A percentile compares a stretch with the other conserved stretches of the same genome.
Conservation (phyloP, 805 yeast species). For the Jamesozyma gamospora region DNA sequence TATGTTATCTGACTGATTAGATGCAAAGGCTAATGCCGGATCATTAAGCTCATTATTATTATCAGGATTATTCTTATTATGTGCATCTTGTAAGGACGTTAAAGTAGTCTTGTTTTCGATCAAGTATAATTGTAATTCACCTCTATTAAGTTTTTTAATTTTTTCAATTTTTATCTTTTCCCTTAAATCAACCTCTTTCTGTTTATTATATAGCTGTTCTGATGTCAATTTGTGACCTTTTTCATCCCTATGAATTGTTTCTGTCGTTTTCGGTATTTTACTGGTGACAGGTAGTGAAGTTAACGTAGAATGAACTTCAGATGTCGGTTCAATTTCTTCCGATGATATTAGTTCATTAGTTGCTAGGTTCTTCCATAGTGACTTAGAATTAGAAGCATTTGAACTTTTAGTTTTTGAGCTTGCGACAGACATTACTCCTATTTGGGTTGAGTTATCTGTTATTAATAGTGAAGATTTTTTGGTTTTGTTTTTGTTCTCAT, state of each 20-base stretch:
- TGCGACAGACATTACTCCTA: slow-evolving; percentile 1
- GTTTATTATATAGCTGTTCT: slow-evolving; percentile 14
- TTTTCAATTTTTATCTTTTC: slow-evolving; percentile 24
- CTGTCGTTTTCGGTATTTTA: not conserved
- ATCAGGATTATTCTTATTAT: not conserved
- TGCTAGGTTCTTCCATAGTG: slow-evolving; percentile 23
- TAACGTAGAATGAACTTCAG: too few relatives aligned
- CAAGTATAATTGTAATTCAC: slow-evolving; percentile 29
- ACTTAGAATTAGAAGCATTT: not conserved
- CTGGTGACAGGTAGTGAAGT: not conserved
- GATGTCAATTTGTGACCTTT: slow-evolving; percentile 42
- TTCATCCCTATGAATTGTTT: slow-evolving; percentile 51
- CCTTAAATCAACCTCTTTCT: slow-evolving; percentile 19
- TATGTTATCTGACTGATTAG: slow-evolving; percentile 14
- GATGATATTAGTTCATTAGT: slow-evolving; percentile 17
- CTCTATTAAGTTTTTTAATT: slow-evolving; percentile 31
- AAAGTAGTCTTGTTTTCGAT: not conserved
- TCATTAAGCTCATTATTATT: slow-evolving; percentile 38
- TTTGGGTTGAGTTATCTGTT: slow-evolving; percentile 12
- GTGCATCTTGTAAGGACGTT: slow-evolving; percentile 1
- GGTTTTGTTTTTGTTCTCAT: slow-evolving; percentile 7
- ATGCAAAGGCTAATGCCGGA: slow-evolving; percentile 44
- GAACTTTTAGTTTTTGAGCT: not conserved
- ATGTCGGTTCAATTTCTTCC: slow-evolving; percentile 1
- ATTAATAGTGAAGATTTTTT: slow-evolving; percentile 3